A percentile compares a stretch with the other conserved stretches of the same genome.
These are phyloP conservation scores for Allantophomopsis cytisporea DNA, from an alignment of 2,329 filamentous ascomycete species.

Conservation along the genomic window DNA sequence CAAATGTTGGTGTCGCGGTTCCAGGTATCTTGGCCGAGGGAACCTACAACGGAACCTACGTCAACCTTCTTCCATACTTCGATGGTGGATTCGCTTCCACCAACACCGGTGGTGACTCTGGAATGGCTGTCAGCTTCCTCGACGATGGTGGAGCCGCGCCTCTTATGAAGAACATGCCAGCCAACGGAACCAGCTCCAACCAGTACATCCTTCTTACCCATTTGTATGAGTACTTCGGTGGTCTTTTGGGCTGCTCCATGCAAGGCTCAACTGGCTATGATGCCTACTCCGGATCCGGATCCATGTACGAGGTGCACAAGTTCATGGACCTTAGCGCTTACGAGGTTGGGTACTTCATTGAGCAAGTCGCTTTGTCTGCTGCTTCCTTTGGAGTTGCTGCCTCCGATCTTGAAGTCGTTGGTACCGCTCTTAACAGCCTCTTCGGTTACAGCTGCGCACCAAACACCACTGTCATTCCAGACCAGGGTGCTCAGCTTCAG, in stretches of 20 bases:
- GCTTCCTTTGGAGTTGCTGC: constrained; percentile 43
- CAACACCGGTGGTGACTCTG: constrained; percentile 31
- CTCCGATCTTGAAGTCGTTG: constrained; percentile 34
- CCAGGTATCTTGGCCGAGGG: constrained; percentile 41
- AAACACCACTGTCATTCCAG: constrained; percentile 27
- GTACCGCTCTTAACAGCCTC: constrained; percentile 28
- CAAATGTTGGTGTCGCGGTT: constrained; percentile 36
- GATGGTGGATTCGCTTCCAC: constrained; percentile 36
- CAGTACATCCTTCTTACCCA: constrained; percentile 47
- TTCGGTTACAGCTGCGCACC: constrained; percentile 40
- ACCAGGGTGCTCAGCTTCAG: constrained; percentile 32
- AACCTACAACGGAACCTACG: constrained; percentile 31
- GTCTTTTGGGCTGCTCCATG: constrained; percentile 38
- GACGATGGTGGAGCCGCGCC: constrained; percentile 43
- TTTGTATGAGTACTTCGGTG: constrained; percentile 47
- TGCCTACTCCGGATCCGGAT: constrained; percentile 29
- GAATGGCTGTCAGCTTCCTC: constrained; percentile 42
- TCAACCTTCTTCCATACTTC: constrained; percentile 48
- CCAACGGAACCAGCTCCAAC: constrained; percentile 32
- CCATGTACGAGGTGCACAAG: constrained; percentile 40
- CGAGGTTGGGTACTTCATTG: constrained; percentile 44
- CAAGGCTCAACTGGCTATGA: constrained; percentile 34
- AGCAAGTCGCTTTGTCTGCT: constrained; percentile 40
- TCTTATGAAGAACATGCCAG: constrained; percentile 38
- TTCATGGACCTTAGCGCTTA: constrained; percentile 40